Conservation (phyloP, 192 early-diverging fungal species). For the Coemansia asiatica region DNA sequence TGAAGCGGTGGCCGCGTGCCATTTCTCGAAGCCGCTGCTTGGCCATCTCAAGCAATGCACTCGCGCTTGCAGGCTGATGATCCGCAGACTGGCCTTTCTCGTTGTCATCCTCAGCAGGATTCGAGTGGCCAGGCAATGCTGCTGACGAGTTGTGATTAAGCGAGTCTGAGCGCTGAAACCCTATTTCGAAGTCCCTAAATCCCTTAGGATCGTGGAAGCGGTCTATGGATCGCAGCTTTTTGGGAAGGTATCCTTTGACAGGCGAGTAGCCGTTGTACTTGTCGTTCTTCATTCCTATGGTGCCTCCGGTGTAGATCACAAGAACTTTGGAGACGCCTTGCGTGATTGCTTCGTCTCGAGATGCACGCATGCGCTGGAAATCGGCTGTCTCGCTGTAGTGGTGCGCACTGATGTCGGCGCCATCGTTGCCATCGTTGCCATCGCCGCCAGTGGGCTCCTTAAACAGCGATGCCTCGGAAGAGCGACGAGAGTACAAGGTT, state of each 20-base stretch:
- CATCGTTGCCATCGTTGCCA: constrained; percentile 13
- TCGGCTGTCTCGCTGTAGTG: constrained; percentile 55
- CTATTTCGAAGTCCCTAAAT: constrained; percentile 46
- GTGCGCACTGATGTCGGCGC: constrained; percentile 29
- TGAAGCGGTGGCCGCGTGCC: constrained; percentile 18
- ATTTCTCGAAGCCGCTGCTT: constrained; percentile 38
- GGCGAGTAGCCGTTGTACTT: constrained; percentile 69
- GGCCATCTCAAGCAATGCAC: constrained; percentile 32
- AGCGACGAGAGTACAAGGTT: background rate
- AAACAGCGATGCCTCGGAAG: background rate
- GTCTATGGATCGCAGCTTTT: constrained; percentile 69
- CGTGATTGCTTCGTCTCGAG: constrained; percentile 62
- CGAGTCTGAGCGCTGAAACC: constrained; percentile 43
- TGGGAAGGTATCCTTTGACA: constrained; percentile 76
- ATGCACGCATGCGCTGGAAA: constrained; percentile 57
- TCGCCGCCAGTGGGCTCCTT: background rate
- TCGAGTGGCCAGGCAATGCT: background rate
- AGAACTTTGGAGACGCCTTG: constrained; percentile 79
- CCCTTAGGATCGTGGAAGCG: constrained; percentile 82
- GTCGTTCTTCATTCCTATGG: constrained; percentile 86
- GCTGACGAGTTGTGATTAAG: constrained; percentile 8
- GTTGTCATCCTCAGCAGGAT: background rate
- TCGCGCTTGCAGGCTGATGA: constrained; percentile 17
- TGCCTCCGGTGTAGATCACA: constrained; percentile 94
- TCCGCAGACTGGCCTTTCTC: background rate